Conservation (phyloP, 2,329 filamentous ascomycete species). For the Colletotrichum lindemuthianum region DNA sequence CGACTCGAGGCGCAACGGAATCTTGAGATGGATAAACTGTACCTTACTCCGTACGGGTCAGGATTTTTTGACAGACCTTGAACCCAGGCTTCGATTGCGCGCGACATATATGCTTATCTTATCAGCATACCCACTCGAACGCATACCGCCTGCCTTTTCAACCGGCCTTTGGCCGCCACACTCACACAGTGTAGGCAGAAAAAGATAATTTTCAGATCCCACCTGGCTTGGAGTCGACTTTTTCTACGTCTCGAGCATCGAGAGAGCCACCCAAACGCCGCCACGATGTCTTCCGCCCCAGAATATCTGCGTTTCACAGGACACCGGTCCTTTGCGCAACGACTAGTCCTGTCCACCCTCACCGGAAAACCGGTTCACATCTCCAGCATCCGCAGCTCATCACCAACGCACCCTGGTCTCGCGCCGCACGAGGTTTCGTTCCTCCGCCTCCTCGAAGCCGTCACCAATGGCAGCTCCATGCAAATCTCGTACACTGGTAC, state of each 20-base stretch:
- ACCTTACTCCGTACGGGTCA: conserved; percentile 2
- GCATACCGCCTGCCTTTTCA: conserved; percentile 45
- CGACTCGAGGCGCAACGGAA: conserved; percentile 12
- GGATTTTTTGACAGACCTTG: conserved; percentile 35
- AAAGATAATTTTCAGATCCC: conserved; percentile 44
- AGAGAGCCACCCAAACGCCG: conserved; percentile 22
- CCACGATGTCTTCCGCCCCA: conserved; percentile 55
- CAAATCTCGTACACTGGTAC: conserved; percentile 98
- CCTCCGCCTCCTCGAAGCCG: conserved; percentile 88
- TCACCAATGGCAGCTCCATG: conserved; percentile 95
- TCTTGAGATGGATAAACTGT: background rate
- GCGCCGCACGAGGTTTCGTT: conserved; percentile 95
- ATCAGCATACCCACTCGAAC: conserved; percentile 3
- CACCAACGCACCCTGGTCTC: conserved; percentile 87
- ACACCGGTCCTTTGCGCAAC: conserved; percentile 83
- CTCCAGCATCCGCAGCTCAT: conserved; percentile 90
- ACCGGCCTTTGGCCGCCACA: conserved; percentile 18
- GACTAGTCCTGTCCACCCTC: conserved; percentile 89
- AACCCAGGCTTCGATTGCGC: conserved; percentile 8
- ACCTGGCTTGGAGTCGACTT: conserved; percentile 8
- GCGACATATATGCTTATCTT: conserved; percentile 32
- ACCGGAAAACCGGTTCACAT: conserved; percentile 91
- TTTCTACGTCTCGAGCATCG: conserved; percentile 10
- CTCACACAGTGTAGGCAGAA: conserved; percentile 44
- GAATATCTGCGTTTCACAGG: conserved; percentile 81